phyloP scores from a whole-genome alignment of 768 basidiomycete species.

The Suillus subalutaceus region DNA sequence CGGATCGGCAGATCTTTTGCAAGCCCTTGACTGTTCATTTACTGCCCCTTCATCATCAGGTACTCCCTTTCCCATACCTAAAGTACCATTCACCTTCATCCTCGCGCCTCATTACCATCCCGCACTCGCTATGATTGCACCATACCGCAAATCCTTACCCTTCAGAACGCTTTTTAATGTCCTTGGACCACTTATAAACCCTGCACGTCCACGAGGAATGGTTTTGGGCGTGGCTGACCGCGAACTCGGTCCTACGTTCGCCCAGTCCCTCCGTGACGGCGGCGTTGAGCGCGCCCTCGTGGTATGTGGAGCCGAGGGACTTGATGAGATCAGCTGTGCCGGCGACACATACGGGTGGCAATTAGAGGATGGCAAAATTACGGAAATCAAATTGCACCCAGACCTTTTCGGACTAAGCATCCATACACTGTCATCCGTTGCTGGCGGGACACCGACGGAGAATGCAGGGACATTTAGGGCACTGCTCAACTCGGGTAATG shows the following conservation, averaged over 20 bases:
- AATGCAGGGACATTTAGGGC: conserved; percentile 76
- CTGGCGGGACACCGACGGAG: conserved; percentile 72
- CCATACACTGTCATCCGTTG: conserved; percentile 72
- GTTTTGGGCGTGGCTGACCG: conserved; percentile 87
- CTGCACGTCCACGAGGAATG: conserved; percentile 84
- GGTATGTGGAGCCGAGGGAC: conserved; percentile 87
- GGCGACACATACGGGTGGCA: conserved; percentile 89
- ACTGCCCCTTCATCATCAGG: conserved; percentile 55
- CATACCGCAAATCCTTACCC: conserved; percentile 82
- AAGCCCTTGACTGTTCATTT: conserved; percentile 81
- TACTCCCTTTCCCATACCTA: conserved; percentile 49
- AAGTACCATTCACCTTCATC: conserved; percentile 87
- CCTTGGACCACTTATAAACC: conserved; percentile 93
- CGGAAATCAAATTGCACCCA: conserved; percentile 63
- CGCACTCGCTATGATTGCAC: conserved; percentile 75
- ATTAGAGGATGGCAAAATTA: conserved; percentile 69
- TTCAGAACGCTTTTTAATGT: conserved; percentile 98
- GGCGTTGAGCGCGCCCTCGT: conserved; percentile 86
- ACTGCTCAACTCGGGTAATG: conserved; percentile 60
- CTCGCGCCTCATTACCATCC: conserved; percentile 96
- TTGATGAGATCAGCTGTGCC: conserved; percentile 96
- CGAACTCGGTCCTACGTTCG: conserved; percentile 82
- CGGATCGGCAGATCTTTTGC: conserved; percentile 90
- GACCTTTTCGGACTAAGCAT: conserved; percentile 74
- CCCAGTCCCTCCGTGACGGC: conserved; percentile 67